Conservation (phyloP, 495 filamentous ascomycete species). For the Penicillium fimorum region DNA sequence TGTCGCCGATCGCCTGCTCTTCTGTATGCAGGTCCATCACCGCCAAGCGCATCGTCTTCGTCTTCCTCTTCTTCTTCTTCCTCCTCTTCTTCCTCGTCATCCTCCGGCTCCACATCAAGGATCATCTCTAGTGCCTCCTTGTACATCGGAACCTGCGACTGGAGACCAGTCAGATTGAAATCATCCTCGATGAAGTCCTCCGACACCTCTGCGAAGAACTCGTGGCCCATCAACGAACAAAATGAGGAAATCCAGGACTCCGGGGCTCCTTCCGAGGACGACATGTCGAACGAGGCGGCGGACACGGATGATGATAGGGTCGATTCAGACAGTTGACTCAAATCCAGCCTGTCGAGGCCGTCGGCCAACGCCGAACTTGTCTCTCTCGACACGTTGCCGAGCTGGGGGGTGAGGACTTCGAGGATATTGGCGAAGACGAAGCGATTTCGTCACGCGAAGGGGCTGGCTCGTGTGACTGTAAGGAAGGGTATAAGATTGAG, state of each 20-base stretch:
- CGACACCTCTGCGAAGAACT: constrained; percentile 97
- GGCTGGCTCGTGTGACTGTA: constrained; percentile 5
- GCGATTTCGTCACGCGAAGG: constrained; percentile 29
- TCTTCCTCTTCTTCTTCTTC: constrained; percentile 77
- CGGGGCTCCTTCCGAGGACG: constrained; percentile 75
- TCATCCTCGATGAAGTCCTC: constrained; percentile 99
- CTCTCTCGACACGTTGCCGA: constrained; percentile 55
- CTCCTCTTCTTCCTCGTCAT: constrained; percentile 78
- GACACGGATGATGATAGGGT: constrained; percentile 49
- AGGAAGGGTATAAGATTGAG: constrained; percentile 7
- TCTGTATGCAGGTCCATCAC: constrained; percentile 62
- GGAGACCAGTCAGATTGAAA: constrained; percentile 95
- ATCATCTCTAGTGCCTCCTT: constrained; percentile 98
- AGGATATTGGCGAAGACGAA: constrained; percentile 22
- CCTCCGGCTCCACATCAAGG: constrained; percentile 93
- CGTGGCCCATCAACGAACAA: constrained; percentile 90
- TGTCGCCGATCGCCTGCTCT: constrained; percentile 69
- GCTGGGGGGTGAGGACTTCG: constrained; percentile 26
- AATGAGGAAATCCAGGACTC: constrained; percentile 98
- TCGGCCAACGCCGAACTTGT: constrained; percentile 52
- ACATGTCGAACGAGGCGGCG: constrained; percentile 54
- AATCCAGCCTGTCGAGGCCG: constrained; percentile 52
- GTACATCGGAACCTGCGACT: constrained; percentile 96
- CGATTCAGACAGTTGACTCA: constrained; percentile 52
- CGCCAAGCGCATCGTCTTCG: constrained; percentile 70